Evolutionary conservation across 129 eudicot genomes (phyloP).

Genomic region (Flaveria bidentis): DNA sequence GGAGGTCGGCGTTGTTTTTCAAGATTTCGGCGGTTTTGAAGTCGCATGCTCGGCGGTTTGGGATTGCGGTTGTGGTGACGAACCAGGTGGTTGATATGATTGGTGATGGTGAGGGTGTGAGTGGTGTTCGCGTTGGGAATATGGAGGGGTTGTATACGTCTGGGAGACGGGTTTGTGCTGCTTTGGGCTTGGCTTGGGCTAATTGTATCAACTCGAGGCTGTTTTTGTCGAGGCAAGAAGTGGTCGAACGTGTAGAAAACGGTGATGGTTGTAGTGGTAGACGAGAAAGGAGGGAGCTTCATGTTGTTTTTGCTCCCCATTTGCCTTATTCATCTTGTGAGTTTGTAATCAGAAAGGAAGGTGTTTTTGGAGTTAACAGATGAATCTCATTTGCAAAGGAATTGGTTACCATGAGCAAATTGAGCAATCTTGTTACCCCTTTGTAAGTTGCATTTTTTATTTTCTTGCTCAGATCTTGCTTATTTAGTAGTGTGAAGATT

Average conservation of each 20-base stretch:
- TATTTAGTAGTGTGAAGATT: conserved; percentile 5
- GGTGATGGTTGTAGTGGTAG: conserved; percentile 18
- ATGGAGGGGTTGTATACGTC: conserved; percentile 53
- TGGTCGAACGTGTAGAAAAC: conserved; percentile 35
- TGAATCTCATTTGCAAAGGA: conserved; percentile 24
- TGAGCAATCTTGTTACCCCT: neutral
- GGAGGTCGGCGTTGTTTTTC: conserved; percentile 60
- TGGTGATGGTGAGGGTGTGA: conserved; percentile 39
- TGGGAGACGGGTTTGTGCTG: conserved; percentile 81
- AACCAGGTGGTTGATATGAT: conserved; percentile 86
- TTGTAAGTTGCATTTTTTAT: conserved; percentile 20
- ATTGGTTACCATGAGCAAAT: neutral
- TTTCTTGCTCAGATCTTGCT: neutral
- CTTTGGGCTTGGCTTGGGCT: conserved; percentile 94
- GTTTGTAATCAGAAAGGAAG: conserved; percentile 61
- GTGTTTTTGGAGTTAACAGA: conserved; percentile 66
- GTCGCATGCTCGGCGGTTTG: conserved; percentile 50
- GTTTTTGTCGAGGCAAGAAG: conserved; percentile 63
- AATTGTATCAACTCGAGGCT: conserved; percentile 78
- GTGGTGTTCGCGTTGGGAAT: conserved; percentile 70
- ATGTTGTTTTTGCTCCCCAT: conserved; percentile 88
- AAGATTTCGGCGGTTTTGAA: conserved; percentile 57
- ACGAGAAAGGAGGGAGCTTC: conserved; percentile 61
- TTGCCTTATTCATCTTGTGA: conserved; percentile 74
- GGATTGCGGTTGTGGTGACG: conserved; percentile 75